Base-by-base conservation (phyloP, 768 basidiomycete genomes). In the Pulveroboletus sp. region DNA sequence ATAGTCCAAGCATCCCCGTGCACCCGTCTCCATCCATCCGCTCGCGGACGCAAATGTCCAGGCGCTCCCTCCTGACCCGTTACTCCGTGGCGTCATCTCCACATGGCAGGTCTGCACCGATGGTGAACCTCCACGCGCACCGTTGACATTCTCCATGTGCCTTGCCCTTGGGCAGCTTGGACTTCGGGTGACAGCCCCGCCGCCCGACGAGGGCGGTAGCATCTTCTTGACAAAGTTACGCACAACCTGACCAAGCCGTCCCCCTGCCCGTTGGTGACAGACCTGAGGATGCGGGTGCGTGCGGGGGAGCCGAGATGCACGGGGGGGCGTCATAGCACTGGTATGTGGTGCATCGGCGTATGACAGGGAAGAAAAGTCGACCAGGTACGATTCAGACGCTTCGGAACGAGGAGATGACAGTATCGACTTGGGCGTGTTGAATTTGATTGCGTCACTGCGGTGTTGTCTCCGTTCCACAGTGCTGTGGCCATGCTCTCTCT, bases 171-270 rank as follows among this genome's bases (percentile, higher is more conserved):
- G 24, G 6, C 14, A 33, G 35, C 17, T 14, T 8, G 21, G 2
- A 17, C 35, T 14, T 31, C 39, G 26, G n/a, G 11, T 17, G 17
- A 21, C 36, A 4, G 45, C 33, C 24, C 40, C 49, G 14, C 49
- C 39, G 0, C 46, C 42, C 17, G 58, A 41, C 40, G 47, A 52
- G 12, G 57, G 52, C 32, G 48, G 60, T 4, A 58, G 18, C 44
- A 66, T 56, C 36, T 21, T 55, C 52, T 52, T 59, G 3, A 68
- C 55, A 41, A 66, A 47, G 7, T 52, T 50, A 11, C 59, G 65
- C 39, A 66, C 52, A 5, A 50, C 58, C 35, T 43, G 59, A 12
- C 59, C 58, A 0, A 65, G 45, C 11, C 61, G 58, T 47, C 58
- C 56, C 14, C 56, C 39, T 4, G 48, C 41, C 1, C 44, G 52